Evolutionary conservation across 495 filamentous ascomycete species (phyloP), one percentile per base, ranked within the genome.

Genomic region (Talaromyces borbonicus): DNA sequence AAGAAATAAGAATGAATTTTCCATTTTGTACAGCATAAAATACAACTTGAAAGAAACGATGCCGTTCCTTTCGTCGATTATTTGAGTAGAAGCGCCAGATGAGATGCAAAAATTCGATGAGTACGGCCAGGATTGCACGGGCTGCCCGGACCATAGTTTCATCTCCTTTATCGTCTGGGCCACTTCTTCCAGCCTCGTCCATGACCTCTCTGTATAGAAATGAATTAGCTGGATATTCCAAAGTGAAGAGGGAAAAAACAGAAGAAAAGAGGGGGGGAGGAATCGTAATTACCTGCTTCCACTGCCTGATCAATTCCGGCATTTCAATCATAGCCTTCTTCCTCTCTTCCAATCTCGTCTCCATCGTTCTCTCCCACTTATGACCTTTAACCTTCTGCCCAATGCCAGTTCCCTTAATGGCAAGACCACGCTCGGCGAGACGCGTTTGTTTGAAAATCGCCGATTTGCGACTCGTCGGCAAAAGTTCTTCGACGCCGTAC

Each of bases 351-450:
- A 97, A 75, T 62, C 84, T 78, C 38, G 73, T 69, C 68, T 84
- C 82, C 72, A 95, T 67, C 51, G 81, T 85, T 63, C 92, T 78
- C 74, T 98, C 92, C 79, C 86, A 86, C 60, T 76, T 74, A 66
- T 96, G 87, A 56, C 92, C 92, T 80, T 95, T 96, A 53, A 95
- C 89, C 61, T 77, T 79, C 71, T 93, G 77, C n/a, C 88, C 89
- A 49, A 87, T 77, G 71, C 90, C 87, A 14, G 92, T 95, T 53
- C 89, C 87, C 75, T 85, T 92, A 51, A 95, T 80, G 35, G 78
- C 68, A 53, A 93, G 59, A 24, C 87, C 89, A 44, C 80, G 67
- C 69, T 90, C 83, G 33, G 79, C 72, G 42, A 80, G 68, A 59
- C 75, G 75, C 59, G 66, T 66, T 54, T 81, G 66, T 63, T 79